Conservation (phyloP, 2,329 filamentous ascomycete genomes). For the Epichloe scottii region DNA sequence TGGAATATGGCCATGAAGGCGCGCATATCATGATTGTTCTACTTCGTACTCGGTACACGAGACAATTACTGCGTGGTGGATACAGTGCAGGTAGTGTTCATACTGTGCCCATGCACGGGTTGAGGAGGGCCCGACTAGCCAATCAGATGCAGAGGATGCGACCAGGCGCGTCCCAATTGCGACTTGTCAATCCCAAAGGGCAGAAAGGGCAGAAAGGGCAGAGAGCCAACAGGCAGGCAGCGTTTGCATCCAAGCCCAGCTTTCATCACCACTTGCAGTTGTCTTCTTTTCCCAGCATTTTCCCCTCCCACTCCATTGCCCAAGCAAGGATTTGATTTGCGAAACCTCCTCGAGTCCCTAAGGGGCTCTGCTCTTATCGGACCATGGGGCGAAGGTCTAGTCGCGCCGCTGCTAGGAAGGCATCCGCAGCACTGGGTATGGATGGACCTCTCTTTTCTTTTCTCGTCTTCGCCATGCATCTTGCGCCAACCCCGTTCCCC, state of each 20-base stretch:
- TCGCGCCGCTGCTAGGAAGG: constrained; percentile 40
- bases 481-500: not conserved
- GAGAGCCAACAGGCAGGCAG: not conserved
- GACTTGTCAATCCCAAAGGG: not conserved
- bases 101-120: constrained; percentile 9
- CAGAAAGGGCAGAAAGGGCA: not conserved
- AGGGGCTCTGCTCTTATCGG: not conserved
- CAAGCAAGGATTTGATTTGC: not conserved
- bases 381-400: constrained; percentile 33
- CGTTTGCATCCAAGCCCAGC: not conserved
- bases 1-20: not conserved
- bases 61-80: too few species aligned
- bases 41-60: not conserved
- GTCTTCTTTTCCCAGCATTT: not conserved
- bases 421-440: constrained; percentile 40
- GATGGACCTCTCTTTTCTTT: constrained; percentile 17
- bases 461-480: not conserved
- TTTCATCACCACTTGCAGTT: not conserved
- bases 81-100: constrained; percentile 4
- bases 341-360: not conserved
- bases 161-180: constrained; percentile 14
- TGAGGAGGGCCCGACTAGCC: constrained; percentile 7
- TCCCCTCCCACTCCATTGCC: not conserved
- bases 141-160: constrained; percentile 14
- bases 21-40: not conserved